Evolutionary conservation across 768 basidiomycete species (phyloP), one percentile per base, ranked within the genome.

Genomic region (Leucocoprinus birnbaumii): DNA sequence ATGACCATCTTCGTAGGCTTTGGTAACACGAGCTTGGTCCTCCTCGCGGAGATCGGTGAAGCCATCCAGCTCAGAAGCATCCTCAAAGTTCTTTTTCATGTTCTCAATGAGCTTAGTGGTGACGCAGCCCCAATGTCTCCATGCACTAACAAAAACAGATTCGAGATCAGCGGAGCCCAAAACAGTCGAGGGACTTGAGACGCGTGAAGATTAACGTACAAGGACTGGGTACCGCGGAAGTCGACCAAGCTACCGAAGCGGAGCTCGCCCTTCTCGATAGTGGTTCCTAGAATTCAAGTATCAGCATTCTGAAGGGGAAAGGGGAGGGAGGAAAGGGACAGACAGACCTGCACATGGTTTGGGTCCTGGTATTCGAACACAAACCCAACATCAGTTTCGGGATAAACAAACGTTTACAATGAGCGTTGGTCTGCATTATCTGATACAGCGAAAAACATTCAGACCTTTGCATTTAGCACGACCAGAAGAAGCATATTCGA

Each of bases 81-180:
- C 74, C 1, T 76, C 73, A 58, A 88, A 79, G 2, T 73, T 68
- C 11, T 75, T 74, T 71, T 93, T 89, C 68, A 90, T 75, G 65
- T 93, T 94, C 19, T 64, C 65, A 27, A 96, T 62, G 47, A 94
- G 82, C 63, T 79, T 83, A 18, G 75, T 42, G 0, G 92, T 93
- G 6, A 80, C 78, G 65, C 94, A 95, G 18, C 93, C 93, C 92
- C 92, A 96, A 64, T 96, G 94, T 59, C 91, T 84, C 91, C 91
- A 96, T 31, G 77, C 68, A 64, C 89, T 91, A 53, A 8, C 34
- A 43, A 38, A 34, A 58, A 22, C 42, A 53, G 19, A 14, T 11
- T 13, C 54, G 51, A 18, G 40, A 50, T 52, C 9, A 43, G n/a
- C 18, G 31, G 53, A 21, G 43, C 31, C 16, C 21, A 42, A 26